phyloP scores from a whole-genome alignment of 140 eudicot genomes.

The Stevia rebaudiana region DNA sequence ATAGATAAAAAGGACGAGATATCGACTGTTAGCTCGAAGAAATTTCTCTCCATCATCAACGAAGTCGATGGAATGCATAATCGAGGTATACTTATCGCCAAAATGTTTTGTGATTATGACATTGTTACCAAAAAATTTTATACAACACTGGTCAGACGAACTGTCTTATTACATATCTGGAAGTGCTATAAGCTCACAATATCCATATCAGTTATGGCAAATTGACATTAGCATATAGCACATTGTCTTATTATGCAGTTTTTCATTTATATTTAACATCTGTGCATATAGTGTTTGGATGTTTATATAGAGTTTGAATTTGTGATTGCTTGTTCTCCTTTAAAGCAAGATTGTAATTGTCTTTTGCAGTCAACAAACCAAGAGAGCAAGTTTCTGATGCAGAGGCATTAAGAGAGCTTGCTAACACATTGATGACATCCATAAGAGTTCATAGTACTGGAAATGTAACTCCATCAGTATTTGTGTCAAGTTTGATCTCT shows the following conservation, averaged over 20 bases:
- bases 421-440: conserved; percentile 44
- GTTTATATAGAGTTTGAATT: neutral
- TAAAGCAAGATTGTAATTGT: neutral
- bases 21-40: conserved; percentile 26
- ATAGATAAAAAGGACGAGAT: conserved; percentile 46
- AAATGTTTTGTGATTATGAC: neutral
- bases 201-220: too few species aligned
- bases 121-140: neutral
- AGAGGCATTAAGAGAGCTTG: conserved; percentile 62
- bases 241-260: neutral
- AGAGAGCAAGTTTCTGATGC: conserved; percentile 92
- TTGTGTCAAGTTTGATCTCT: conserved; percentile 39
- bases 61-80: conserved; percentile 57
- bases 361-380: conserved; percentile 51
- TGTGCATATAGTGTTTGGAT: neutral
- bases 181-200: neutral
- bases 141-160: too few species aligned
- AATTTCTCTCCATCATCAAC: conserved; percentile 34
- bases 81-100: conserved; percentile 28
- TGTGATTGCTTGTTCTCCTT: neutral
- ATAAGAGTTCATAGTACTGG: conserved; percentile 43
- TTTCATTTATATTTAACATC: neutral
- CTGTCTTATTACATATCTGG: neutral
- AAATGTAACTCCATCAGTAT: conserved; percentile 56
- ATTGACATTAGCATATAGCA: neutral